Conservation (phyloP, 139 green algal genomes). For the Chlorella sp. region DNA sequence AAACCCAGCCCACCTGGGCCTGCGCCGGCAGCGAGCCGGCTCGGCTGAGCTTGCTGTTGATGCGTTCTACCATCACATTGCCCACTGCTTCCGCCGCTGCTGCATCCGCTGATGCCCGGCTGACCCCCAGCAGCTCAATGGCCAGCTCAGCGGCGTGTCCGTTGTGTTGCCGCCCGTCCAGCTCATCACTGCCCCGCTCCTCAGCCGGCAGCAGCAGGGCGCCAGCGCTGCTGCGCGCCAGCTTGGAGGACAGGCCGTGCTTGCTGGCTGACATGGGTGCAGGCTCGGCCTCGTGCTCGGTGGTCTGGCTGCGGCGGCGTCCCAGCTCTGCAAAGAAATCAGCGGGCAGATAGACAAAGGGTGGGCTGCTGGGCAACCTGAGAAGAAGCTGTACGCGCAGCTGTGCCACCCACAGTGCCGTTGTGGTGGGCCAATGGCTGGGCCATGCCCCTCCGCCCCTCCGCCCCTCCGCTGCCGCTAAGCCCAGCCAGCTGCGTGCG, state of each 20-base stretch:
- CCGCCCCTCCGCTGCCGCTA: too few species aligned
- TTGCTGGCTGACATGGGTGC: too few species aligned
- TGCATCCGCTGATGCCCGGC: neutral
- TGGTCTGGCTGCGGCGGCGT: neutral
- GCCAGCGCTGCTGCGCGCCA: neutral
- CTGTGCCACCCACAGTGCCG: too few species aligned
- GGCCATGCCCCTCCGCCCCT: too few species aligned
- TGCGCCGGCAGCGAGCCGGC: neutral
- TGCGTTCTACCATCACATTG: neutral
- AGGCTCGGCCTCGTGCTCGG: neutral
- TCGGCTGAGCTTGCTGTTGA: neutral
- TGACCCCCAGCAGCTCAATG: neutral
- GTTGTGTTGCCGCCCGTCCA: slow-evolving; percentile 11
- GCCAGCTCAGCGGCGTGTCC: neutral
- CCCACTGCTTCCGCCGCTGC: neutral
- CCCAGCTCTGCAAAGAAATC: neutral
- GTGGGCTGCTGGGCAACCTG: too few species aligned
- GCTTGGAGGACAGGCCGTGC: neutral
- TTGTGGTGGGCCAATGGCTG: too few species aligned
- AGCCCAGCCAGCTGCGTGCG: too few species aligned
- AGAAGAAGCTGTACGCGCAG: too few species aligned
- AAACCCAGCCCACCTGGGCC: neutral
- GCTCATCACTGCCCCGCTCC: neutral
- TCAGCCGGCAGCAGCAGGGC: neutral
- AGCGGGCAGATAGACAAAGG: neutral